Evolutionary conservation across 2,329 filamentous ascomycete genomes (phyloP), one percentile per base, ranked within the genome.

Genomic region (Nemania sp.): DNA sequence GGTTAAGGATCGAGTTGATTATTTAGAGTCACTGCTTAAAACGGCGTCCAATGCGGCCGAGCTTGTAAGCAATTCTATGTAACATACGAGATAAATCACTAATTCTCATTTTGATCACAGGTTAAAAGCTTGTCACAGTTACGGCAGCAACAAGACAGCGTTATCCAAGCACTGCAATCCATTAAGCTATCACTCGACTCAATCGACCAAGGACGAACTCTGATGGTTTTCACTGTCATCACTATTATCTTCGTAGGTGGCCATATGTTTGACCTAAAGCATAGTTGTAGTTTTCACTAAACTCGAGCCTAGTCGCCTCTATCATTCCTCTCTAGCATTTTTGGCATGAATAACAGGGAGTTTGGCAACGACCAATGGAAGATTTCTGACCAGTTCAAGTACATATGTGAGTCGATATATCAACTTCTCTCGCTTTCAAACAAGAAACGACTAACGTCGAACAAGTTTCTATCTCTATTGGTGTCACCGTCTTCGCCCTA

Each of bases 311-410:
- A 80, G 79, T 73, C 80, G 0, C 80, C 80, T 0, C 69, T 81
- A 0, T 77, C 77, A 0, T 82, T 81, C 70, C 73, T 80, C n/a
- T 74, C 80, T 0, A 76, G 76, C 4, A 67, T 82, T 7, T 82
- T 82, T 41, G 80, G 80, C 1, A 82, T 82, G 80, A 81, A 82
- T 45, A 73, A 76, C 11, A 20, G 7, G 0, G 75, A 77, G 38
- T 64, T 70, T 26, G 62, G 57, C 26, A 26, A 49, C 13, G 62
- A 65, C 20, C 43, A 59, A n/a, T 67, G 52, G 61, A 49, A 55
- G 5, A 54, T 68, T 26, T 7, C 35, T 10, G 55, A 67, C 22
- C 45, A 65, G 29, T 18, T 68, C 15, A 63, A 62, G 27, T 29
- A 64, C 26, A 70, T 67, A 13, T 62, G 64, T 67, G 18, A 64